Evolutionary conservation across 192 early-diverging fungal genomes (phyloP), one percentile per base, ranked within the genome.

Genomic region (Mortierella claussenii): DNA sequence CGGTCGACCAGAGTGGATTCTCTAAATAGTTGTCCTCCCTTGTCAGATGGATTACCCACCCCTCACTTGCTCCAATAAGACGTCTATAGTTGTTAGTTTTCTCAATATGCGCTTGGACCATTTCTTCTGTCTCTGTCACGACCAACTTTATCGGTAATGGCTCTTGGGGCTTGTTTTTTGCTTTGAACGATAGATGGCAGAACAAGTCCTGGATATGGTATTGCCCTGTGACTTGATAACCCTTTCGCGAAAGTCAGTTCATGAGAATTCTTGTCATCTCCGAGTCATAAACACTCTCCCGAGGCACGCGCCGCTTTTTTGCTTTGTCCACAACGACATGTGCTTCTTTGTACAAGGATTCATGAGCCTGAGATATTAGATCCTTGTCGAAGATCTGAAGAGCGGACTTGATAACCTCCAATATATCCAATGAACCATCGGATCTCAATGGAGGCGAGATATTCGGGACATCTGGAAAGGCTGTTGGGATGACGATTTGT

Each of bases 131-230:
- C 46, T 45, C 75, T 10, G 75, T 67, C 27, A 51, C 74, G 21
- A 78, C 5, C 52, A 78, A 28, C 55, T 78, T 65, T 6, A 78
- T n/a, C n/a, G n/a, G n/a, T n/a, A n/a, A n/a, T n/a, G n/a, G 59
- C 43, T 27, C 58, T 34, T 4, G 4, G 30, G 30, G 8, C 3
- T 31, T 27, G 17, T 23, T 27, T 52, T 23, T 27, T 52, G 6
- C 3, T 55, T 33, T 7, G 32, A 55, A 18, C 27, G 36, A 28
- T 6, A 55, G 6, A 55, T 34, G 43, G 54, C 60, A 64, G 21
- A n/a, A 58, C 34, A 23, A 42, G 40, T 13, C 49, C 46, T 37
- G 42, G 67, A 34, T 10, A 76, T 67, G 33, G 51, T 65, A 68
- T 58, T 78, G 65, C 33, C 58, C 57, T 43, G 46, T 60, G 43